Evolutionary conservation across 2,329 filamentous ascomycete genomes (phyloP), one percentile per base, ranked within the genome.

Genomic region (Hypocrella siamensis): DNA sequence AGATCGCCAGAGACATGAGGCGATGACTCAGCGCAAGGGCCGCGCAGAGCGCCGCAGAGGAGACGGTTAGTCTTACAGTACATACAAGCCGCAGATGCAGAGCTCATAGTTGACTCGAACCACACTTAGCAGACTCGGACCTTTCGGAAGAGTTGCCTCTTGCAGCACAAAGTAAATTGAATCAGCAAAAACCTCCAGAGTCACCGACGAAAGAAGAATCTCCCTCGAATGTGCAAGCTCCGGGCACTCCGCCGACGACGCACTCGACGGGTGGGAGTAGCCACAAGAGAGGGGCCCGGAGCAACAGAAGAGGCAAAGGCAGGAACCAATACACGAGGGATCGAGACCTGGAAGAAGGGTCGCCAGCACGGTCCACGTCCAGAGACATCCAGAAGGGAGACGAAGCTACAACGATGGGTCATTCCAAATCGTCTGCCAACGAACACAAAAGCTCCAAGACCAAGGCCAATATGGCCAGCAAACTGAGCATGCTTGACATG

Each of bases 401-500:
- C 24, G 54, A 54, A 24, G 35, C 50, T 19, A 43, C 40, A 17
- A 45, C 42, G 17, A 43, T 42, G 29, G 42, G 42, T 14, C 51
- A 60, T 37, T 46, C 44, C 35, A 67, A 51, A 37, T 42, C 39
- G 30, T 41, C 39, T 3, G 31, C 55, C 19, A 49, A 57, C 28
- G 64, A 72, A 29, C 54, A 63, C 41, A 78, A 75, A 29, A 47
- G 50, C 42, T 60, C 60, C 35, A 74, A 70, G 45, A 56, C 59
- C 19, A 69, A 69, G 43, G 53, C 46, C 3, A 43, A 60, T 35
- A 61, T 63, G 31, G 69, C 67, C 52, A 75, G 68, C 42, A 84
- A 81, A 51, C 71, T 85, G 35, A 86, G 76, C 18, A 81, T 92
- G 75, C 77, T 77, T 37, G 85, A 93, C 48, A 85, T 93, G 73